Conservation (phyloP, 768 basidiomycete genomes). For the Lactifluus volemus region DNA sequence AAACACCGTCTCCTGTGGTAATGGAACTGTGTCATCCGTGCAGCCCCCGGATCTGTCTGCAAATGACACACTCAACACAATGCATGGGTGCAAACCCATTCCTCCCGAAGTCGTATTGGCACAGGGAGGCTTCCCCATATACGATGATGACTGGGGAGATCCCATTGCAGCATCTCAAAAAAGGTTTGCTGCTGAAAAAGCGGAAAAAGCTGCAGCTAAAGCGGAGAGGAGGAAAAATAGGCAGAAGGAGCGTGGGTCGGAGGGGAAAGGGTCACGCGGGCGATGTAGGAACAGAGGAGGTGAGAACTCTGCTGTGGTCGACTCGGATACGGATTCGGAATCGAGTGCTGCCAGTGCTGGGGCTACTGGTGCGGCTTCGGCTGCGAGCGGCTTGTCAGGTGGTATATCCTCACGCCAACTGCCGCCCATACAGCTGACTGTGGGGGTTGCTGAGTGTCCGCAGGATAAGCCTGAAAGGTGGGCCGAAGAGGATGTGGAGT, state of each 20-base stretch:
- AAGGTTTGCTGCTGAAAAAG: rapidly evolving
- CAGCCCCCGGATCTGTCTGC: background rate
- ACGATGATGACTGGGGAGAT: background rate
- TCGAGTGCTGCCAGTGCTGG: too few species aligned
- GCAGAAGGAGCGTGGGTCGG: background rate
- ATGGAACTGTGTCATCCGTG: background rate
- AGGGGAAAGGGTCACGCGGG: background rate
- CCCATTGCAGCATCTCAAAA: background rate
- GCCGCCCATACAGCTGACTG: too few species aligned
- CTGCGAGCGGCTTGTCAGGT: too few species aligned
- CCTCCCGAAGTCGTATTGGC: background rate
- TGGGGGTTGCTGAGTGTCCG: too few species aligned
- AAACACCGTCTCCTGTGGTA: background rate
- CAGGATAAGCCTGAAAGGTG: too few species aligned
- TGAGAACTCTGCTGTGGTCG: too few species aligned
- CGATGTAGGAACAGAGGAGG: background rate
- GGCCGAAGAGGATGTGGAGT: too few species aligned
- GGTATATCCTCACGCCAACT: too few species aligned
- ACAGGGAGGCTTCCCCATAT: background rate
- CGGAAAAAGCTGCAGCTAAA: background rate
- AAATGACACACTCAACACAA: background rate
- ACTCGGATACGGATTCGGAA: too few species aligned
- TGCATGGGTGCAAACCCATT: background rate
- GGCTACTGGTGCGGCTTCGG: too few species aligned
- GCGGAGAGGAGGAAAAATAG: background rate